These are phyloP conservation scores for Fusarium poae DNA, from an alignment of 2,329 filamentous ascomycete species.

Conservation along the genomic window DNA sequence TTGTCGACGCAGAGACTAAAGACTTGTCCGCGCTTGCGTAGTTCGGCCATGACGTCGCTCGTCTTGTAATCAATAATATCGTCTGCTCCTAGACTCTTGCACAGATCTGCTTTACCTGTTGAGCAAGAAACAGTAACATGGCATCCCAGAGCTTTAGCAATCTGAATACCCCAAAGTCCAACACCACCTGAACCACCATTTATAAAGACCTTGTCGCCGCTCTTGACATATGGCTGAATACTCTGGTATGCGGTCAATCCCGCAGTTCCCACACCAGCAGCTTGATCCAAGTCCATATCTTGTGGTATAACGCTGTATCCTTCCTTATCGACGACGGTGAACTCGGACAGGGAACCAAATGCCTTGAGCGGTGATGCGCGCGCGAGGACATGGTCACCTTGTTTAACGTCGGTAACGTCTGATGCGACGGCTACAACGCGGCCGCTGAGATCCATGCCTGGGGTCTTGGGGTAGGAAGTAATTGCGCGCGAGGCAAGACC, in stretches of 20 bases:
- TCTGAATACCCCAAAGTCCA: conserved; percentile 72
- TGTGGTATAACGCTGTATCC: conserved; percentile 56
- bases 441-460: conserved; percentile 66
- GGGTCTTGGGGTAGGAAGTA: conserved; percentile 57
- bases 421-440: conserved; percentile 56
- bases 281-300: conserved; percentile 57
- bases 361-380: conserved; percentile 47
- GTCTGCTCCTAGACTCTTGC: conserved; percentile 71
- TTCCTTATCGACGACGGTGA: conserved; percentile 52
- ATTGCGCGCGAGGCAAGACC: conserved; percentile 54
- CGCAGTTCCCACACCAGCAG: conserved; percentile 59
- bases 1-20: conserved; percentile 71
- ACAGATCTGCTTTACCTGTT: conserved; percentile 68
- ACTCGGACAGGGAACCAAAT: conserved; percentile 61
- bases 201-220: conserved; percentile 71
- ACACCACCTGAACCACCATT: conserved; percentile 75
- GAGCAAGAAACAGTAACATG: conserved; percentile 73
- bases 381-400: conserved; percentile 62
- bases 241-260: conserved; percentile 64
- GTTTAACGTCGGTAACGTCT: conserved; percentile 49
- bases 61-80: conserved; percentile 73
- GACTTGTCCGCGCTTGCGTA: conserved; percentile 61
- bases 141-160: conserved; percentile 72
- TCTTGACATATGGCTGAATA: conserved; percentile 61
- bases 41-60: conserved; percentile 60